Conservation (phyloP, 371 early-diverging fungal species). For the Dinochytrium kinnereticum region DNA sequence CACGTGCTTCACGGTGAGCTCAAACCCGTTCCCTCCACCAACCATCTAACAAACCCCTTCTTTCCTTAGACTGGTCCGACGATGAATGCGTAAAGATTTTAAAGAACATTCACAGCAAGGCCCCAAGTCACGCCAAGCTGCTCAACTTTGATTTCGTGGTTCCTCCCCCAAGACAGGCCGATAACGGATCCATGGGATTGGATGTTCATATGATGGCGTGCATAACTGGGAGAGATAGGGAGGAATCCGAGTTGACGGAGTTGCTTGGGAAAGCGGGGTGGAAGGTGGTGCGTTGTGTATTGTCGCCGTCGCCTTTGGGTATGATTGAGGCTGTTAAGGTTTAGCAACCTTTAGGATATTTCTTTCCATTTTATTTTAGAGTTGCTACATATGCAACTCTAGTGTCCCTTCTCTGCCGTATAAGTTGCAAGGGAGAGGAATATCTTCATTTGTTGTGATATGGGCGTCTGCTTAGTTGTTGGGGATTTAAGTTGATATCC, state of each 20-base stretch:
- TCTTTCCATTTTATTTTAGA: no score
- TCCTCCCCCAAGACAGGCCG: slow-evolving; percentile 4
- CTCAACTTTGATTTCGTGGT: slow-evolving; percentile 22
- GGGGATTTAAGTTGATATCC: no score
- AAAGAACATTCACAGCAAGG: slow-evolving; percentile 3
- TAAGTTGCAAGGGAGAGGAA: no score
- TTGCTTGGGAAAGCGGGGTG: slow-evolving; percentile 2
- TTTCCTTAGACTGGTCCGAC: slow-evolving; percentile 12
- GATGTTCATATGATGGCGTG: slow-evolving; percentile 18
- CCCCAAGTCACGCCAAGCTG: not conserved
- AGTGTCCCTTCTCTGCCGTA: no score
- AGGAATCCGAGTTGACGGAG: slow-evolving; percentile 5
- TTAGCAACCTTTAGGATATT: not conserved
- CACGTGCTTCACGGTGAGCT: slow-evolving; percentile 17
- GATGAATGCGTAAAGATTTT: slow-evolving; percentile 2
- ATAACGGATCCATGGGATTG: slow-evolving; percentile 14
- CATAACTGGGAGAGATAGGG: slow-evolving; percentile 5
- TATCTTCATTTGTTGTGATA: no score
- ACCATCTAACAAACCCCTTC: not conserved
- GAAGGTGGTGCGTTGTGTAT: not conserved
- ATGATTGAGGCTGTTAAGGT: slow-evolving; percentile 7
- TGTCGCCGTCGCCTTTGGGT: slow-evolving; percentile 9
- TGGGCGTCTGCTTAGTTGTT: no score
- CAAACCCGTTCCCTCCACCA: not conserved
- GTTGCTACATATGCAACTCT: no score